phyloP scores from a whole-genome alignment of 108 stramenopile genomes.

The Aurantiochytrium sp. region DNA sequence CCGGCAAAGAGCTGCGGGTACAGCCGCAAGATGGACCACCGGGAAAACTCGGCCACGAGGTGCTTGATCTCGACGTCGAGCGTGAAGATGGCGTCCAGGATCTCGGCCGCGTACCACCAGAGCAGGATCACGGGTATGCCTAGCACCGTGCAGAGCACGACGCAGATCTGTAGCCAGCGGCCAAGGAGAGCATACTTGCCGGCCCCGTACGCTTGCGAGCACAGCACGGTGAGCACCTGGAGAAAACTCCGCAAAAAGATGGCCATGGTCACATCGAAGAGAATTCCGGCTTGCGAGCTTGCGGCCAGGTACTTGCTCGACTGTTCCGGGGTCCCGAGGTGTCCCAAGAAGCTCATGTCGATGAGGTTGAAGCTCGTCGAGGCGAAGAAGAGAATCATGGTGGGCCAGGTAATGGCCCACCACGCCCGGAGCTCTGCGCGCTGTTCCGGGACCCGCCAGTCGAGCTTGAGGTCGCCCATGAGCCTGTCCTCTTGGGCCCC shows the following conservation, averaged over 20 bases:
- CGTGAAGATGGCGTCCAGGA: background rate
- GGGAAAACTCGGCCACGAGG: background rate
- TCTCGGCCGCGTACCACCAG: background rate
- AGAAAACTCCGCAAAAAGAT: background rate
- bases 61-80: background rate
- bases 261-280: constrained; percentile 11
- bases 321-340: background rate
- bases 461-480: background rate
- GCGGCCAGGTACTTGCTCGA: constrained; percentile 16
- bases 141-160: background rate
- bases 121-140: background rate
- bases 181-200: background rate
- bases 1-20: constrained; percentile 11
- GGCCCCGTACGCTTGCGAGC: constrained; percentile 12
- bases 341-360: background rate
- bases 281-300: background rate
- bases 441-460: background rate
- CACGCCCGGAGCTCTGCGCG: background rate
- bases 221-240: background rate
- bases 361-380: background rate
- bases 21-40: background rate
- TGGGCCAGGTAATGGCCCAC: constrained; percentile 8
- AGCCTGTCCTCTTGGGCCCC: background rate
- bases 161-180: background rate
- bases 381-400: constrained; percentile 18